Evolutionary conservation across 1,284 basidiomycete genomes (phyloP), one percentile per base, ranked within the genome.

Genomic region (Tilletia caries): DNA sequence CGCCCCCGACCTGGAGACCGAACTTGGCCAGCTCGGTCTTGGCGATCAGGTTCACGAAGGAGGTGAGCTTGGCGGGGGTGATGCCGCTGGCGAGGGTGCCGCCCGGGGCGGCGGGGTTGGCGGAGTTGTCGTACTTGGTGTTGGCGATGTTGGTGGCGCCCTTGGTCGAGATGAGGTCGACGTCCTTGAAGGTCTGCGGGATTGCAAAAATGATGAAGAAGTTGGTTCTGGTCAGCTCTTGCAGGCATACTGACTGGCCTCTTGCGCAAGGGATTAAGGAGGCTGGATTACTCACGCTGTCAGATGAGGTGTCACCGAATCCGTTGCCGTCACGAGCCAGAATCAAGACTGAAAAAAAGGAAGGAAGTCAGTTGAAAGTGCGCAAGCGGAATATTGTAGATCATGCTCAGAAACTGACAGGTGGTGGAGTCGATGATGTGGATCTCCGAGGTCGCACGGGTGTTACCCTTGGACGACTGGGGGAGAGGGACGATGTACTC

Each of bases 401-500:
- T 3, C 8, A 6, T 8, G 1, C 18, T 25, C 48, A n/a, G 8
- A 6, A 20, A 50, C 48, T 50, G 20, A 50, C 48, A 62, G 2
- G 58, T 62, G 3, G 58, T 62, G 2, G 58, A 33, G 32, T 62
- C 58, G 32, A 62, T 29, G 6, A 62, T n/a, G 58, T 62, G 58
- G 6, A 62, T 37, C 58, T 62, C 58, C 32, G 58, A 54, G 52
- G 52, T 54, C 13, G 84, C 86, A 65, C 82, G 73, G 12, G 87
- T 87, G 64, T 89, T 89, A 20, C 85, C 86, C 69, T 88, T 88
- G 23, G 82, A 84, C 75, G 85, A 87, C 62, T 85, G 83, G 0
- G 89, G 89, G 2, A 89, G 85, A 13, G 87, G 88, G 23, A 90
- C 88, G 27, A 89, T 87, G 85, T 87, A 90, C 82, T 90, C 89